These are phyloP conservation scores for Penicillium soppii DNA, from an alignment of 495 filamentous ascomycete species.

Conservation along the genomic window DNA sequence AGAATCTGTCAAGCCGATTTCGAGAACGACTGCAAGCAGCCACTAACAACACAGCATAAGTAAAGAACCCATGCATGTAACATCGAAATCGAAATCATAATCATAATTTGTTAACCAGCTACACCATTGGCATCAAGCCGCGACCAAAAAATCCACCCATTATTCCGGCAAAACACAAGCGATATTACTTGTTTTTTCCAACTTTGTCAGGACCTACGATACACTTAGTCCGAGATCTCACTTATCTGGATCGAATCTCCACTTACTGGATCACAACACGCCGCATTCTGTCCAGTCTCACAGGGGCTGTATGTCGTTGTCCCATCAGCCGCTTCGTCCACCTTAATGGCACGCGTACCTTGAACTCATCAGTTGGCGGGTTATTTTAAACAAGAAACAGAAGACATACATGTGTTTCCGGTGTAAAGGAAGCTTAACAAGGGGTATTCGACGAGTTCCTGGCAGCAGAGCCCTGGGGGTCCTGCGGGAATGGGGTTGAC, in stretches of 20 bases:
- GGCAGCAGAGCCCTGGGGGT: constrained; percentile 10
- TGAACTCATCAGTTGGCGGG: neutral
- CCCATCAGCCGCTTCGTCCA: constrained; percentile 6
- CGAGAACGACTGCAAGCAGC: neutral
- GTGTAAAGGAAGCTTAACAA: constrained; percentile 9
- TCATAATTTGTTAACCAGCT: no score
- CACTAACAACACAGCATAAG: no score
- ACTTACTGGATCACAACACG: constrained; percentile 17
- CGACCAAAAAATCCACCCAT: no score
- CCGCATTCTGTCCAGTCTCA: constrained; percentile 2
- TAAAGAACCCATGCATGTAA: no score
- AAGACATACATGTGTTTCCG: constrained; percentile 9
- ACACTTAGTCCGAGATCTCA: no score
- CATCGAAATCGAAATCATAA: no score
- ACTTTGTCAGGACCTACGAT: no score
- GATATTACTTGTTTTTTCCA: no score
- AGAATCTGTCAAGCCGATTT: no score
- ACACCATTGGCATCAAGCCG: no score
- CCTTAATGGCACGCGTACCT: constrained; percentile 8
- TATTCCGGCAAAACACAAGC: no score
- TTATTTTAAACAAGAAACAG: neutral
- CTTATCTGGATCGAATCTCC: no score
- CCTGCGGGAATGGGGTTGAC: constrained; percentile 16
- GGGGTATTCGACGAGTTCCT: constrained; percentile 2
- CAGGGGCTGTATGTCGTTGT: constrained; percentile 12